Conservation (phyloP, 306 rosid species). For the Rosa persica region DNA sequence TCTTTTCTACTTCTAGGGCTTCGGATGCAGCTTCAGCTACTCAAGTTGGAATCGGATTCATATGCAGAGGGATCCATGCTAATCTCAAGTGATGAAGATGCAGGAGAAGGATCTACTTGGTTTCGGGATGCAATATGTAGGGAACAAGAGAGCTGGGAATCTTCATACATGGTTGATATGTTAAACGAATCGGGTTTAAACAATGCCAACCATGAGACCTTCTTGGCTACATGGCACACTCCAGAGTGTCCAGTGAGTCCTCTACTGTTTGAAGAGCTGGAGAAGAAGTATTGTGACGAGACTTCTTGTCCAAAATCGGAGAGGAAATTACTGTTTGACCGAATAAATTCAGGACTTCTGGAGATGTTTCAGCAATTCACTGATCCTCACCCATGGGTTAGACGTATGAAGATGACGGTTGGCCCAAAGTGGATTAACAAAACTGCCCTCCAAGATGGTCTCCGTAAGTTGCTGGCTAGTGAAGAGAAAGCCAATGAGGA, state of each 20-base stretch:
- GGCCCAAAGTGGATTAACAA: conserved; percentile 34
- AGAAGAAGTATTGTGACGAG: conserved; percentile 50
- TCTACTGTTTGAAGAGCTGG: conserved; percentile 62
- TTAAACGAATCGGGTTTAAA: conserved; percentile 54
- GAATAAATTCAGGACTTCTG: conserved; percentile 58
- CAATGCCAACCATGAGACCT: conserved; percentile 34
- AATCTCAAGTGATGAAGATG: conserved; percentile 76
- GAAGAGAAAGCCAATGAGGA: conserved; percentile 49
- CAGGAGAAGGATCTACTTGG: conserved; percentile 41
- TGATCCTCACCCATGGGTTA: conserved; percentile 58
- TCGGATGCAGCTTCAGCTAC: conserved; percentile 89
- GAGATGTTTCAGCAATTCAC: conserved; percentile 49
- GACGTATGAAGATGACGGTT: conserved; percentile 17
- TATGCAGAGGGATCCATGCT: conserved; percentile 57
- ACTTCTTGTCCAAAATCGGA: conserved; percentile 55
- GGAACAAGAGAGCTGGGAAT: conserved; percentile 65
- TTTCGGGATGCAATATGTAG: conserved; percentile 23
- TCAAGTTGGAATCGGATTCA: conserved; percentile 75
- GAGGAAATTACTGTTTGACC: conserved; percentile 78
- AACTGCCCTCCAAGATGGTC: conserved; percentile 39
- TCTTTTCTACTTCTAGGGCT: conserved; percentile 55
- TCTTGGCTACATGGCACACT: conserved; percentile 53
- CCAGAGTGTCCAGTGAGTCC: conserved; percentile 65
- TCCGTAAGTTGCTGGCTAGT: conserved; percentile 43
- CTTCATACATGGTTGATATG: conserved; percentile 53